A percentile compares a stretch with the other conserved stretches of the same genome.
Evolutionary conservation across 1,284 basidiomycete species (phyloP).

Genomic region (Retiboletus fuscus): DNA sequence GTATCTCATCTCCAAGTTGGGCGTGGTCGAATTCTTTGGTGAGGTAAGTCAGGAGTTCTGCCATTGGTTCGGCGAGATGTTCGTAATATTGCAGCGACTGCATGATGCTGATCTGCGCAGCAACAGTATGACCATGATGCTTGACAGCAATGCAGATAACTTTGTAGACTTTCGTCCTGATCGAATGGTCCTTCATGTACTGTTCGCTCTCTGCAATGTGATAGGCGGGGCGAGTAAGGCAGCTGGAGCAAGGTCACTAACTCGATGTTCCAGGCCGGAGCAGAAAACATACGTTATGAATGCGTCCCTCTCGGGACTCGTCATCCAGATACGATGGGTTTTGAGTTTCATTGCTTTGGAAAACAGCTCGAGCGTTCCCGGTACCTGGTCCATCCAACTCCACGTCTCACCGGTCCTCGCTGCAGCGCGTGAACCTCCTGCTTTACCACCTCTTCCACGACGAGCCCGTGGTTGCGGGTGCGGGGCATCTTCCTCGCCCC

Average conservation of each 20-base stretch:
- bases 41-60: slow-evolving; percentile 86
- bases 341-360: slow-evolving; percentile 65
- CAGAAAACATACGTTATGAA: slow-evolving; percentile 76
- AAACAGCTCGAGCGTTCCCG: slow-evolving; percentile 43
- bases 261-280: slow-evolving; percentile 13
- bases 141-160: slow-evolving; percentile 94
- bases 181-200: slow-evolving; percentile 85
- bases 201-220: slow-evolving; percentile 87
- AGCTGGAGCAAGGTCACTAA: slow-evolving; percentile 60
- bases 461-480: slow-evolving; percentile 62
- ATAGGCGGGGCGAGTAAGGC: slow-evolving; percentile 88
- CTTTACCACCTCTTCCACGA: slow-evolving; percentile 71
- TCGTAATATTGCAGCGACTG: slow-evolving; percentile 95
- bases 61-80: slow-evolving; percentile 94
- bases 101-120: slow-evolving; percentile 91
- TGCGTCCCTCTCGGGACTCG: slow-evolving; percentile 83
- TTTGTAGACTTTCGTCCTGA: slow-evolving; percentile 84
- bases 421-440: slow-evolving; percentile 52
- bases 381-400: slow-evolving; percentile 85
- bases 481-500: slow-evolving; percentile 64
- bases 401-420: slow-evolving; percentile 68
- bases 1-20: slow-evolving; percentile 90
- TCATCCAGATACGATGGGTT: slow-evolving; percentile 88
- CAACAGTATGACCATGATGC: slow-evolving; percentile 86
- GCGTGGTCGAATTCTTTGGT: slow-evolving; percentile 90